Percentiles rank a stretch among this genome's conserved stretches.
Conservation (phyloP, 163 green algal species). For the Prototheca wickerhamii region DNA sequence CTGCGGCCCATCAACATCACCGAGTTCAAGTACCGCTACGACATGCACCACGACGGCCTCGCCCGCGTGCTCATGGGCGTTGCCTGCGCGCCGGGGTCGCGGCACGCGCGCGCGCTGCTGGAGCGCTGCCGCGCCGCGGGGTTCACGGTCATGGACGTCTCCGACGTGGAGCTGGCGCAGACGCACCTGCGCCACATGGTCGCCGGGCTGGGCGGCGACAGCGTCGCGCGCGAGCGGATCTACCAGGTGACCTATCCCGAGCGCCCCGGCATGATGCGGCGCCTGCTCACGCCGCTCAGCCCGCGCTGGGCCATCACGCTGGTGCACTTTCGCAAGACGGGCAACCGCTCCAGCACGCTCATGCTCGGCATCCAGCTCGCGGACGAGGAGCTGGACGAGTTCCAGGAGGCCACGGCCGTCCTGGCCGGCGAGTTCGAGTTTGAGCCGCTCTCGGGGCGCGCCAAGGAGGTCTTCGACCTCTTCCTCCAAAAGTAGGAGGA, state of each 20-base stretch:
- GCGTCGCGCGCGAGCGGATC: slow-evolving; percentile 10
- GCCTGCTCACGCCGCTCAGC: slow-evolving; percentile 68
- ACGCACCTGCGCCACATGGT: slow-evolving; percentile 77
- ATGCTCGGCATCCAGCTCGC: slow-evolving; percentile 73
- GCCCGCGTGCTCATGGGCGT: slow-evolving; percentile 72
- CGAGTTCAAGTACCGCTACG: slow-evolving; percentile 25
- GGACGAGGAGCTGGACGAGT: slow-evolving; percentile 21
- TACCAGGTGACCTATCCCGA: slow-evolving; percentile 84
- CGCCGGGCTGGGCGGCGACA: slow-evolving; percentile 24
- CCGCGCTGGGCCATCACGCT: slow-evolving; percentile 83
- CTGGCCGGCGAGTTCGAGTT: neutral
- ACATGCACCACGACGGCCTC: slow-evolving; percentile 2
- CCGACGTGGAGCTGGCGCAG: slow-evolving; percentile 56
- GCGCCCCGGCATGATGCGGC: slow-evolving; percentile 60
- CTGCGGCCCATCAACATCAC: slow-evolving; percentile 30
- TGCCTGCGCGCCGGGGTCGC: slow-evolving; percentile 22
- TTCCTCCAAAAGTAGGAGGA: slow-evolving; percentile 4
- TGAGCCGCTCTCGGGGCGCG: slow-evolving; percentile 1
- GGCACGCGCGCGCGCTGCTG: slow-evolving; percentile 45
- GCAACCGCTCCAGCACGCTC: slow-evolving; percentile 60
- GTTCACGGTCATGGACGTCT: slow-evolving; percentile 66
- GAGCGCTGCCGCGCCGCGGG: slow-evolving; percentile 35
- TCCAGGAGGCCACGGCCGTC: slow-evolving; percentile 18
- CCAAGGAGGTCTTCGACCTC: slow-evolving; percentile 4
- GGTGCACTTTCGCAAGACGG: slow-evolving; percentile 88